Base-by-base conservation (phyloP, 495 filamentous ascomycete genomes). In the Xylaria longipes region DNA sequence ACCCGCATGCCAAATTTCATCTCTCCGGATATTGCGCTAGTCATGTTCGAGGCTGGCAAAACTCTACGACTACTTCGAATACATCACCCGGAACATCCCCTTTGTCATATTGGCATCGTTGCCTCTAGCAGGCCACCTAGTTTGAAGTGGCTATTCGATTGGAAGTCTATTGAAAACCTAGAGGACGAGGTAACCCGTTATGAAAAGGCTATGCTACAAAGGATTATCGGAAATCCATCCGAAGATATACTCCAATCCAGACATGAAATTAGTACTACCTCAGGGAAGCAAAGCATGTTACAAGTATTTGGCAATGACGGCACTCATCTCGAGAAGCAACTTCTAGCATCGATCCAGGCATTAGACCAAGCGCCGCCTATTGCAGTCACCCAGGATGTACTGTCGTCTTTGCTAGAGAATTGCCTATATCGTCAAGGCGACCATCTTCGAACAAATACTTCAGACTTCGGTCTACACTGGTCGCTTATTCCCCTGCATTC, bases 41-140 rank as follows among this genome's bases (percentile, higher is more conserved):
- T 84, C 17, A 87, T 94, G 20, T 94, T 92, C 66, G 94, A 98
- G 75, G 92, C 88, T 22, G 94, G 93, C 1, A 87, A 89, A 71
- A 94, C 91, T 73, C 80, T 97, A 60, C 87, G 92, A 33, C 88
- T 97, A 66, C 82, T 98, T 25, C 88, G 89, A 69, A 83, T 82
- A 15, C 89, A 92, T 74, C 91, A 94, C 74, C 89, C 93, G n/a
- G 85, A 91, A 7, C 94, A 98, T 79, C 92, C 93, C 0, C 82
- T 98, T 60, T 85, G 89, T 27, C 85, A 82, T 62, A 74, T 80
- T 39, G 84, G 86, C 52, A 76, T 82, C 14, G 79, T 88, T 37
- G 75, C 74, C 22, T 76, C 76, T n/a, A 77, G 82, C 25, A 79
- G 83, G 29, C 84, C 87, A 45, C 90, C 92, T 2, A 79, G 74